Base-by-base conservation (phyloP, 164 flowering plant species). In the Macadamia integrifolia region DNA sequence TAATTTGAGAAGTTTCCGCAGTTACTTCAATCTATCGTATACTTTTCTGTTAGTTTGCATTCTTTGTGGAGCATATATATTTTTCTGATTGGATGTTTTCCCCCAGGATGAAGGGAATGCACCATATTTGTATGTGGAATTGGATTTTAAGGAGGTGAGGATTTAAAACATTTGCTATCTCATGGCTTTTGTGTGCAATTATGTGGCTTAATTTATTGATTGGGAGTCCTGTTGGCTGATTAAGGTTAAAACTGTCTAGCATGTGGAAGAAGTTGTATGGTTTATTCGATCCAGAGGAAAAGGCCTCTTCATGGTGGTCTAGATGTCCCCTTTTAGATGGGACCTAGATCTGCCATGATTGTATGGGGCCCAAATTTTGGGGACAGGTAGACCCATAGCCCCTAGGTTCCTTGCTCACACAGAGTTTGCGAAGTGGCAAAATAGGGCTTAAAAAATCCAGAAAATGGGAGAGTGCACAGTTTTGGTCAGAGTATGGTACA, bases 111-210 rank as follows among this genome's bases (percentile, higher is more conserved):
- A 94, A 80, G 97, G 95, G 61, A 88, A 71, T 73, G 90, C 87
- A 9, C 97, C 97, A 18, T 53, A 86, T 75, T 74, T 90, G 58
- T 94, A 88, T 42, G 97, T 94, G 73, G 98, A 92, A 73, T 77
- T 94, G 78, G 98, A 94, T 76, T 94, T 92, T 67, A 88, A 83
- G 81, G 98, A 92, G 98, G 97, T 94, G 67, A 60, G 10, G 15
- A 17, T 71, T 78, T 62, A 57, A 69, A 67, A 7, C 63, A 18
- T 67, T 67, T 62, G 18, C 31, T 67, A 32, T 43, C 63, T 75
- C 57, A 53, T 65, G 68, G 61, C 59, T 58, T 52, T 69, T 72
- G 60, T 53, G 57, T 49, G 69, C 44, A 65, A 35, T 35, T 35
- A 2, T 2, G 40, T 35, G 40, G 40, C 40, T 35, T 2, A 35